Evolutionary conservation across 176 grass and related monocot genomes (phyloP), one percentile per base, ranked within the genome.

Genomic region (Bonia amplexicaulis): DNA sequence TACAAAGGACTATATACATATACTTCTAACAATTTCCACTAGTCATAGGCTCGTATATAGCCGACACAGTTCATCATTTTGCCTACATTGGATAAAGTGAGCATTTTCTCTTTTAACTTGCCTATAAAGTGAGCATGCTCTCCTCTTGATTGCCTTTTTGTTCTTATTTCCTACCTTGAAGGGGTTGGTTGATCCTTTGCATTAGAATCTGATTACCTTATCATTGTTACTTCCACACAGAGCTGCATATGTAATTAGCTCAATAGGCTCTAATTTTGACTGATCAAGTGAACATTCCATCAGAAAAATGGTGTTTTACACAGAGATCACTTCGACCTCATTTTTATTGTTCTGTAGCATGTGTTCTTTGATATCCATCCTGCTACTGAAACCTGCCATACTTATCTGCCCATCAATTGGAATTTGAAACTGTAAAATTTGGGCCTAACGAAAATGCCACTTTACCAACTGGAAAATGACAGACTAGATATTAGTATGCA

Each of bases 71-170:
- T 67, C 29, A 39, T 73, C 6, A 60, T 68, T 90, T 35, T 87
- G 67, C 40, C 49, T 90, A 59, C 67, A 60, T 61, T 55, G 52
- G 79, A 78, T 78, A 49, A 76, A 76, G 8, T 72, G 48, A 82
- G 25, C 65, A 64, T 76, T 49, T 54, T 16, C 70, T 12, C 10
- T 4, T 60, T 47, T 76, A 81, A 11, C 29, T 76, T 46, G 47
- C 49, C 85, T 76, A 22, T 42, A 86, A 78, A 86, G 27, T 66
- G 31, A 74, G 33, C 79, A 69, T 55, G 69, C 25, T 76, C 8
- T 82, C 12, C 52, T 73, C 87, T 67, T 49, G 26, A 39, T 73
- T 55, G 12, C 42, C 31, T 33, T 69, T 71, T 82, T 74, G 60
- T 79, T 79, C 69, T 74, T 87, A 78, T 27, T 73, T 66, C 5